Base-by-base conservation (phyloP, 495 filamentous ascomycete genomes). In the Annulohypoxylon moriforme region DNA sequence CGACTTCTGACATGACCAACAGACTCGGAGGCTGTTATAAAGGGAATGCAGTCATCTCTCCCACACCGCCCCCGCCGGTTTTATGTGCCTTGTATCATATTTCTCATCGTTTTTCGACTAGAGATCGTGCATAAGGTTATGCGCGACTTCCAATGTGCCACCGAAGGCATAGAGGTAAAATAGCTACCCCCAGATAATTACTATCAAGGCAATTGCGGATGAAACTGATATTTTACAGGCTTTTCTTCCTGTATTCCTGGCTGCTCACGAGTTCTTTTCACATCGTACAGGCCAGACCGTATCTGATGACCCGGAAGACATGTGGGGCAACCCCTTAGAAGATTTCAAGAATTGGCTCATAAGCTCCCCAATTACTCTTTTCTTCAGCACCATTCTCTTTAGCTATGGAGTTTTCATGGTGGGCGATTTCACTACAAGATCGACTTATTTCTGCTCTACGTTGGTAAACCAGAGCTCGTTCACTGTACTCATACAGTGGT, bases 371-470 rank as follows among this genome's bases (percentile, higher is more conserved):
- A 60, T 76, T 4, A 67, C 69, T 27, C 60, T 81, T 11, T 57
- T 74, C 3, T 33, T 80, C 25, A 75, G 69, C 33, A 73, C 70
- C 13, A 5, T 80, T 6, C 27, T 78, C 10, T 69, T 85, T 55
- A 75, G 73, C 27, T 75, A 67, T 33, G 83, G 81, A 5, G 72
- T 73, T 53, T 77, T 69, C 29, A 64, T 69, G 55, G 53, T 64
- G 25, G 61, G 61, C 57, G 67, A 72, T 44, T 65, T 64, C 25
- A 66, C 67, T 25, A 7, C 42, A 8, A 71, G 56, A 36, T 85
- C 84, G 11, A 83, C 80, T 3, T 81, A 79, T 47, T 82, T 84
- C 60, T 86, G 84, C 67, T 79, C 82, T n/a, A 67, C 65, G n/a
- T 27, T 62, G 40, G 44, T 44, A 18, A 82, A 81, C 27, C 61